A percentile compares a stretch with the other conserved stretches of the same genome.
Conservation (phyloP, 139 green algal species). For the Astrephomene gubernaculifera region DNA sequence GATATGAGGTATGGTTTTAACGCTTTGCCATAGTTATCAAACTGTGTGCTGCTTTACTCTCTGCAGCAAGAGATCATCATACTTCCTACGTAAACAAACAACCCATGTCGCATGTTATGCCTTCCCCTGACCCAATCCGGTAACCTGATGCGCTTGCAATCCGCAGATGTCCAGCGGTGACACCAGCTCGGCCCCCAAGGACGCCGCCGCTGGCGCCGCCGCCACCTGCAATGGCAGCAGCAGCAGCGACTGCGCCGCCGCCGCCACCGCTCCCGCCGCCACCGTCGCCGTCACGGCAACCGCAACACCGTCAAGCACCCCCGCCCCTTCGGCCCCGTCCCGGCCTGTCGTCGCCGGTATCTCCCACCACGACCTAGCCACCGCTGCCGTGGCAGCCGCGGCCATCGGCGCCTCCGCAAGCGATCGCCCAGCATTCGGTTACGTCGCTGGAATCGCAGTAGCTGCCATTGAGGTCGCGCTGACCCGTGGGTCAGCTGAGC, state of each 20-base stretch:
- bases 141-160: not conserved
- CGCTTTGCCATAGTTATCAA: not conserved
- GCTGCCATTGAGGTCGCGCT: not conserved
- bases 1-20: not conserved
- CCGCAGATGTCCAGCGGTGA: conserved; percentile 18
- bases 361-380: not conserved
- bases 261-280: not conserved
- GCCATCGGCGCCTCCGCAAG: not conserved
- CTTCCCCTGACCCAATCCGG: not conserved
- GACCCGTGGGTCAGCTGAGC: not conserved
- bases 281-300: not conserved
- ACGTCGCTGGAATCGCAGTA: conserved; percentile 18
- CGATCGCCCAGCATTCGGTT: not conserved
- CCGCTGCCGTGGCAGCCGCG: not conserved
- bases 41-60: not conserved
- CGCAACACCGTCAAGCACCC: not conserved
- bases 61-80: not conserved
- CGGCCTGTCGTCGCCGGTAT: not conserved
- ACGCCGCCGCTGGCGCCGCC: too few species aligned
- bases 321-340: not conserved
- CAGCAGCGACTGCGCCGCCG: not conserved
- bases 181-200: not conserved
- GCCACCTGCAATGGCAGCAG: not conserved
- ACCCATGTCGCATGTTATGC: not conserved
- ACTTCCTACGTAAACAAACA: too few species aligned